Percentiles rank a stretch among this genome's conserved stretches.
Conservation (phyloP, 1,284 basidiomycete genomes). For the Somion occarium region DNA sequence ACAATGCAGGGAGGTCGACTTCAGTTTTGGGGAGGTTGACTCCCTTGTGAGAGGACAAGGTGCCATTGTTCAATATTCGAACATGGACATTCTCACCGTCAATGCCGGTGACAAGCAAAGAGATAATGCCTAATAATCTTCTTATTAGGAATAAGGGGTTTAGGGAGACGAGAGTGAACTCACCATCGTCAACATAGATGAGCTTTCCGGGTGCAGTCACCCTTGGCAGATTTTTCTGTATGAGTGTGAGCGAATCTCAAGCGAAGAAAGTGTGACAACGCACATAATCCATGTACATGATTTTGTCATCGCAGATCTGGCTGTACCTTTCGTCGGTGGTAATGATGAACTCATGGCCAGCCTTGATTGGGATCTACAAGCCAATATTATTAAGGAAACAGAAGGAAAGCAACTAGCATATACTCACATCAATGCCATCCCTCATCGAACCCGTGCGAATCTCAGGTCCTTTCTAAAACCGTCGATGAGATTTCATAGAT, state of each 20-base stretch:
- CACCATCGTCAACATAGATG: slow-evolving; percentile 96
- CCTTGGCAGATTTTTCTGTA: slow-evolving; percentile 85
- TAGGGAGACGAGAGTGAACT: slow-evolving; percentile 14
- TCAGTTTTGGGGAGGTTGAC: slow-evolving; percentile 99
- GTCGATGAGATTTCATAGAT: too few relatives aligned
- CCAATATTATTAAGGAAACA: slow-evolving; percentile 5
- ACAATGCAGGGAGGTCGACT: slow-evolving; percentile 96
- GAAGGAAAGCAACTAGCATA: slow-evolving; percentile 8
- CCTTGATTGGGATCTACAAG: slow-evolving; percentile 71
- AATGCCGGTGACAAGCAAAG: slow-evolving; percentile 87
- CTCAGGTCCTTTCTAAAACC: slow-evolving; percentile 90
- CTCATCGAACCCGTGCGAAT: slow-evolving; percentile 96
- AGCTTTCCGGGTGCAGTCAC: slow-evolving; percentile 94
- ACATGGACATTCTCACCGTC: slow-evolving; percentile 81
- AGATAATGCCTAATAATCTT: slow-evolving; percentile 67
- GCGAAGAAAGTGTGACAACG: slow-evolving; percentile 28
- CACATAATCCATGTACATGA: slow-evolving; percentile 91
- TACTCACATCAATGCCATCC: slow-evolving; percentile 79
- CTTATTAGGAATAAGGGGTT: background rate
- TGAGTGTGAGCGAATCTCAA: slow-evolving; percentile 1
- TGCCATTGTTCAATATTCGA: slow-evolving; percentile 90
- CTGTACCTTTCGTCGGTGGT: slow-evolving; percentile 83
- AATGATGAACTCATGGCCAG: slow-evolving; percentile 94
- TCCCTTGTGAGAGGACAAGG: slow-evolving; percentile 95
- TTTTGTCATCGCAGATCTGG: slow-evolving; percentile 77